These are phyloP conservation scores for Zygoascus meyerae DNA, from an alignment of 1,139 yeast genomes.

Conservation along the genomic window DNA sequence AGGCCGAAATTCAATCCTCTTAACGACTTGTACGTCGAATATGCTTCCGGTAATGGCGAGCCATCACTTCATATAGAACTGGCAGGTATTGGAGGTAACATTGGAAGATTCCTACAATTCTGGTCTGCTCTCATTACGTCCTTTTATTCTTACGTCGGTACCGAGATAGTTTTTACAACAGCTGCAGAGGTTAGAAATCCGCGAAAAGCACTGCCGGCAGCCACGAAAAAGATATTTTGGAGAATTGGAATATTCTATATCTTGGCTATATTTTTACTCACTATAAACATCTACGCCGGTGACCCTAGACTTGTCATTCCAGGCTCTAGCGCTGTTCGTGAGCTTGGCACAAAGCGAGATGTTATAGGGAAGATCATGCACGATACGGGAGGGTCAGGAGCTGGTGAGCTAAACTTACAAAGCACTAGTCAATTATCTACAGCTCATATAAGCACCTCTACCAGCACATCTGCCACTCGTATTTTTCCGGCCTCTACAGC, in stretches of 20 bases:
- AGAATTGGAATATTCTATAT: conserved; percentile 64
- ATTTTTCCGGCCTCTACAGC: not conserved
- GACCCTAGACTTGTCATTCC: conserved; percentile 50
- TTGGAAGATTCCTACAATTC: conserved; percentile 61
- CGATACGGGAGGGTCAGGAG: no score
- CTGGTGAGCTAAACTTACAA: no score
- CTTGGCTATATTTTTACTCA: conserved; percentile 63
- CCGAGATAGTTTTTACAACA: conserved; percentile 77
- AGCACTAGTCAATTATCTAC: no score
- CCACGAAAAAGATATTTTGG: conserved; percentile 69
- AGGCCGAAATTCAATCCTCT: conserved; percentile 36
- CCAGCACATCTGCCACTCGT: no score
- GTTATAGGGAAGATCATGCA: not conserved
- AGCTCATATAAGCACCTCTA: no score
- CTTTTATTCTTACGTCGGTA: conserved; percentile 70
- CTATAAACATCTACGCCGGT: conserved; percentile 67
- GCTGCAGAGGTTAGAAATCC: conserved; percentile 86
- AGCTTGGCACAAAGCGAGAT: not conserved
- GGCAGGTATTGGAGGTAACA: conserved; percentile 55
- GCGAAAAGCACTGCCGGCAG: conserved; percentile 68
- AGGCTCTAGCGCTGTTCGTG: not conserved
- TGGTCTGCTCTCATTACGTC: conserved; percentile 60
- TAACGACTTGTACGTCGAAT: not conserved
- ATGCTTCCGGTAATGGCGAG: not conserved
- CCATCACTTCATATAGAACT: not conserved